A percentile compares a stretch with the other conserved stretches of the same genome.
phyloP scores from a whole-genome alignment of 2,329 filamentous ascomycete genomes.

The Calycina marina region DNA sequence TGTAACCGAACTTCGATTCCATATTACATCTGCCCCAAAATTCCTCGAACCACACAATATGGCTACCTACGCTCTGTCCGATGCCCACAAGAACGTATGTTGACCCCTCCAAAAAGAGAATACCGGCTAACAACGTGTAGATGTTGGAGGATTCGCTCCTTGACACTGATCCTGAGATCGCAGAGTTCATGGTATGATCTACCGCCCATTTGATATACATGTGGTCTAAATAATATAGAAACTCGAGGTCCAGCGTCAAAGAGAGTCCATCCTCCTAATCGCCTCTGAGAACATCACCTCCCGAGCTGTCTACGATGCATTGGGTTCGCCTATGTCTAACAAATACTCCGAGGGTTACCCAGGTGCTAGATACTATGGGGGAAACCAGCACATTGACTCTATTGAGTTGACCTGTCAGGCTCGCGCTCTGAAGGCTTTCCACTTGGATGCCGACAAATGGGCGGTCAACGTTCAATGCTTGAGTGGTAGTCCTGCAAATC shows the following conservation, averaged over 20 bases:
- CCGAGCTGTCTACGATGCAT: slow-evolving; percentile 91
- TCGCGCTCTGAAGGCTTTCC: slow-evolving; percentile 83
- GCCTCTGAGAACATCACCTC: slow-evolving; percentile 99
- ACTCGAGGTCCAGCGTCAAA: slow-evolving; percentile 89
- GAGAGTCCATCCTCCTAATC: slow-evolving; percentile 96
- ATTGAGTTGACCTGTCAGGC: slow-evolving; percentile 92
- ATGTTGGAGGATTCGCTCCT: slow-evolving; percentile 92
- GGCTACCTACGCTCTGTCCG: no score
- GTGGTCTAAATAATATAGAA: slow-evolving; percentile 35
- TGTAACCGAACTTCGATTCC: no score
- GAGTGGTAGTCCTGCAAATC: slow-evolving; percentile 85
- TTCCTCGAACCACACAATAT: no score
- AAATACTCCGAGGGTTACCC: slow-evolving; percentile 99
- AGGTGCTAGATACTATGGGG: slow-evolving; percentile 95
- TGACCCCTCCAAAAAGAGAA: no score
- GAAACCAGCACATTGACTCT: slow-evolving; percentile 96
- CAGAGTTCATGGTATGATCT: slow-evolving; percentile 76
- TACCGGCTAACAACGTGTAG: no score
- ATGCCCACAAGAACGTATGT: no score
- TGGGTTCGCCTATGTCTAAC: slow-evolving; percentile 92
- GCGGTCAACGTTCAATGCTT: slow-evolving; percentile 97
- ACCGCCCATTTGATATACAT: background rate
- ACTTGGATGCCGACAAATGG: slow-evolving; percentile 78
- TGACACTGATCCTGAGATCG: slow-evolving; percentile 86
- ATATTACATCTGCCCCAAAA: no score